Conservation (phyloP, 202 grass and related monocot species). For the Saccharum hybrid region DNA sequence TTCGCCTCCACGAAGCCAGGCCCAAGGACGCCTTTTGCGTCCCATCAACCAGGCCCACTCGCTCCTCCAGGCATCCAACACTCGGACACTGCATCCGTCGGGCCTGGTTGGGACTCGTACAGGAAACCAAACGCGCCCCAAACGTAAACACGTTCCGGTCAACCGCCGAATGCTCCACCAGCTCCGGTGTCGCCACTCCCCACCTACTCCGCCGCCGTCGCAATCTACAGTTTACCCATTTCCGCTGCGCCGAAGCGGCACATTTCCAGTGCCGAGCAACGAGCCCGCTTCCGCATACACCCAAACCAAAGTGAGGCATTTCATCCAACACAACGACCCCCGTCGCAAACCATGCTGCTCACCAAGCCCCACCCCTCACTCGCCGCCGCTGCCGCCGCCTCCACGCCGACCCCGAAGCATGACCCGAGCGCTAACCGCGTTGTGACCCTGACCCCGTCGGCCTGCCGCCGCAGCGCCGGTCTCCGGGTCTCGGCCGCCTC, state of each 20-base stretch:
- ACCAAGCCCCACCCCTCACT: constrained; percentile 13
- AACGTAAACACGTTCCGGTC: constrained; percentile 28
- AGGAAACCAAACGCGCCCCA: no score
- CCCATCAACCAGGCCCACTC: no score
- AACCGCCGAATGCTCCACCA: constrained; percentile 1
- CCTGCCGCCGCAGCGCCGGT: neutral
- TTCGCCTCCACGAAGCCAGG: neutral
- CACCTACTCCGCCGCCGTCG: constrained; percentile 32
- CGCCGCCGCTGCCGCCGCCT: neutral
- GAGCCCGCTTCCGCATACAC: neutral
- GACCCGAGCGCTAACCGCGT: neutral
- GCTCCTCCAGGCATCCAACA: no score
- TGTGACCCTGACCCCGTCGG: neutral
- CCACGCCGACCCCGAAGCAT: constrained; percentile 5
- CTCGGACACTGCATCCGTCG: no score
- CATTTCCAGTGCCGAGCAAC: constrained; percentile 28
- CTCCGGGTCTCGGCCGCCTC: constrained; percentile 30
- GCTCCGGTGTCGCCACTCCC: neutral
- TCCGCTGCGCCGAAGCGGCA: constrained; percentile 5
- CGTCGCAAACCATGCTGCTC: constrained; percentile 23
- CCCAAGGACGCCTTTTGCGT: no score
- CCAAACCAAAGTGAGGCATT: constrained; percentile 17
- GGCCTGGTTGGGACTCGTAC: no score
- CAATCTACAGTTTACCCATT: constrained; percentile 22
- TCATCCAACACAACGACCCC: constrained; percentile 23